A percentile compares a stretch with the other conserved stretches of the same genome.
Evolutionary conservation across 208 protist species (phyloP).

Genomic region (Sergeia podlipaevii): DNA sequence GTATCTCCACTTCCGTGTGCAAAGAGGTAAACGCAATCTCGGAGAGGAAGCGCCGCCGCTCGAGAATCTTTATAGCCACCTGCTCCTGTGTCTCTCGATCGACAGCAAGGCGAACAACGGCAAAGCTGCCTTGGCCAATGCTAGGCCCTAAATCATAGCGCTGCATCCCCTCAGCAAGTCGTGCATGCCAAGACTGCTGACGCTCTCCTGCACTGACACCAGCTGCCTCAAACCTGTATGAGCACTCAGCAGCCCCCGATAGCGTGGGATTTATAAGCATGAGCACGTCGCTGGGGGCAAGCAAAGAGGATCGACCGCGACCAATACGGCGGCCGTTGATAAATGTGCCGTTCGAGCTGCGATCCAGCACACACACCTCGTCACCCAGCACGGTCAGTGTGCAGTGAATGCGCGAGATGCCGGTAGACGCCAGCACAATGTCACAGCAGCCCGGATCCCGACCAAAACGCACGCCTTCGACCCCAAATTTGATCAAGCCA

Average conservation of each 20-base stretch:
- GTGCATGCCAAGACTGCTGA: neutral
- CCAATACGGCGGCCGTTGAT: slow-evolving; percentile 55
- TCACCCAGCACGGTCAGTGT: slow-evolving; percentile 42
- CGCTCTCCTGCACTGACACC: neutral
- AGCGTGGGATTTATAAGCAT: slow-evolving; percentile 53
- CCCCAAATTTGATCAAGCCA: slow-evolving; percentile 20
- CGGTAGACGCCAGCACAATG: slow-evolving; percentile 17
- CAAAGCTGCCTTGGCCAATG: slow-evolving; percentile 63
- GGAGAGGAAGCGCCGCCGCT: slow-evolving; percentile 33
- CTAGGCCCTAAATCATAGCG: slow-evolving; percentile 39
- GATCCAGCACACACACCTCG: slow-evolving; percentile 61
- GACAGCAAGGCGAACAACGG: slow-evolving; percentile 42
- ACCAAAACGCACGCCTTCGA: slow-evolving; percentile 38
- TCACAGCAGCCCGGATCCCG: slow-evolving; percentile 37
- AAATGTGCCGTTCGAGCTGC: slow-evolving; percentile 75
- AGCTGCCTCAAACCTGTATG: slow-evolving; percentile 28
- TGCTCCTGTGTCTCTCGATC: slow-evolving; percentile 21
- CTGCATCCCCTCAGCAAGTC: slow-evolving; percentile 9
- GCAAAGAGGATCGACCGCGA: slow-evolving; percentile 19
- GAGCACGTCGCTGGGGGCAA: slow-evolving; percentile 42
- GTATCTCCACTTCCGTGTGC: slow-evolving; percentile 61
- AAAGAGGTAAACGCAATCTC: slow-evolving; percentile 38
- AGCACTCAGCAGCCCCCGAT: slow-evolving; percentile 14
- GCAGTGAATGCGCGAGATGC: slow-evolving; percentile 49
- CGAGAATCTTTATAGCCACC: slow-evolving; percentile 78